Percentiles rank a stretch among this genome's conserved stretches.
These are phyloP conservation scores for Pseudonectria foliicola DNA, from an alignment of 2,329 filamentous ascomycete species.

Conservation along the genomic window DNA sequence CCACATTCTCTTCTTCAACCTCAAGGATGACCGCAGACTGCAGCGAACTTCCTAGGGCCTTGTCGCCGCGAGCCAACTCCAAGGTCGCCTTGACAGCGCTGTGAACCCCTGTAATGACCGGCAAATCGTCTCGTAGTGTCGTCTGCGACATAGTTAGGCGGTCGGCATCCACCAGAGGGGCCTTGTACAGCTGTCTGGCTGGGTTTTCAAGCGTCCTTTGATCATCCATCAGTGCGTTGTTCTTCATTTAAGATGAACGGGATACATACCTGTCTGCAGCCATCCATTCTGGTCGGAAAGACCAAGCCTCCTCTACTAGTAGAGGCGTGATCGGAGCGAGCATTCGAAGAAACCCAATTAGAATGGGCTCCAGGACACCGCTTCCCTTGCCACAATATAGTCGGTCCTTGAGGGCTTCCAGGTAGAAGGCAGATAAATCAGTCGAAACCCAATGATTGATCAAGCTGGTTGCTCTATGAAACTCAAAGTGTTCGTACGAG, in stretches of 20 bases:
- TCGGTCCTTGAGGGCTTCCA: constrained; percentile 86
- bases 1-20: constrained; percentile 31
- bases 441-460: constrained; percentile 76
- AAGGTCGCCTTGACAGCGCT: constrained; percentile 66
- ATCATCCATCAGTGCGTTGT: constrained; percentile 10
- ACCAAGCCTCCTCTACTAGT: constrained; percentile 84
- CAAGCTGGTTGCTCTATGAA: constrained; percentile 65
- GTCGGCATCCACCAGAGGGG: constrained; percentile 33
- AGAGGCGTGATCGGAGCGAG: constrained; percentile 74
- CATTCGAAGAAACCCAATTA: constrained; percentile 68
- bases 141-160: constrained; percentile 32
- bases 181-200: constrained; percentile 39
- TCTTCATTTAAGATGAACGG: not conserved
- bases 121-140: constrained; percentile 35
- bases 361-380: constrained; percentile 59
- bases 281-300: constrained; percentile 62
- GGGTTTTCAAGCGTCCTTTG: constrained; percentile 30
- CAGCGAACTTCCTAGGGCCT: constrained; percentile 71
- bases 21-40: constrained; percentile 63
- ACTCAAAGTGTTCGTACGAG: constrained; percentile 67
- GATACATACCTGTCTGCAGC: constrained; percentile 37
- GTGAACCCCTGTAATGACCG: constrained; percentile 48
- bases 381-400: constrained; percentile 75
- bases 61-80: constrained; percentile 64
- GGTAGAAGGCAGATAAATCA: constrained; percentile 87